phyloP scores from a whole-genome alignment of 2,329 filamentous ascomycete genomes.

The Venturia carpophila region DNA sequence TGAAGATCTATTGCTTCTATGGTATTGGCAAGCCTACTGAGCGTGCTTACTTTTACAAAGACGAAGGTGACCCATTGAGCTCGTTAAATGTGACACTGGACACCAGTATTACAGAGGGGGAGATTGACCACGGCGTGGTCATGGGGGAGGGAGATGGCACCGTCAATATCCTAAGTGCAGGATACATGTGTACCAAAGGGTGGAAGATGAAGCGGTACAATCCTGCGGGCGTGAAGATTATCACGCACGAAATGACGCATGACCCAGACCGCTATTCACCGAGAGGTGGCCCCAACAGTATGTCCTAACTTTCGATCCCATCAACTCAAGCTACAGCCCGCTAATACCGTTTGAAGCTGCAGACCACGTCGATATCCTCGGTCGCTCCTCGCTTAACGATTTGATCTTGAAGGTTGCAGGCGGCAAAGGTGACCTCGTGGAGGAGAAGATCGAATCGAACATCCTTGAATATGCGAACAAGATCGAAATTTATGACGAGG shows the following conservation, averaged over 20 bases:
- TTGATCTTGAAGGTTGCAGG: conserved; percentile 79
- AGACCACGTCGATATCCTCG: conserved; percentile 95
- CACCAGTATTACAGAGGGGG: conserved; percentile 40
- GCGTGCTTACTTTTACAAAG: conserved; percentile 82
- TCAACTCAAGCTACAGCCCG: conserved; percentile 12
- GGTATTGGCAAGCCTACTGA: conserved; percentile 91
- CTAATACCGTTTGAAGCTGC: conserved; percentile 40
- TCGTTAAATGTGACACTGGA: conserved; percentile 57
- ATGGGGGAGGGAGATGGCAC: conserved; percentile 96
- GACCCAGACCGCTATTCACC: conserved; percentile 90
- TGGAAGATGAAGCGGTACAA: conserved; percentile 95
- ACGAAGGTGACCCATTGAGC: conserved; percentile 57
- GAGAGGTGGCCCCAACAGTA: conserved; percentile 58
- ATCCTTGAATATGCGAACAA: conserved; percentile 76
- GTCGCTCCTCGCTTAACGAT: conserved; percentile 82
- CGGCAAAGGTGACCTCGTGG: conserved; percentile 71
- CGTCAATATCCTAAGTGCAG: conserved; percentile 81
- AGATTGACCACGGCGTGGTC: conserved; percentile 77
- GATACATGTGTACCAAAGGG: conserved; percentile 95
- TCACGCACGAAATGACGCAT: conserved; percentile 90
- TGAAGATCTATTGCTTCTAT: conserved; percentile 98
- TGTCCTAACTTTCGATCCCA: conserved; percentile 19
- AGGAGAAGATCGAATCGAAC: conserved; percentile 69
- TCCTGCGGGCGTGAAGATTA: conserved; percentile 71
- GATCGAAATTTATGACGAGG: conserved; percentile 65